Evolutionary conservation across 805 yeast genomes (phyloP).

Genomic region (Yueomyces sinensis): DNA sequence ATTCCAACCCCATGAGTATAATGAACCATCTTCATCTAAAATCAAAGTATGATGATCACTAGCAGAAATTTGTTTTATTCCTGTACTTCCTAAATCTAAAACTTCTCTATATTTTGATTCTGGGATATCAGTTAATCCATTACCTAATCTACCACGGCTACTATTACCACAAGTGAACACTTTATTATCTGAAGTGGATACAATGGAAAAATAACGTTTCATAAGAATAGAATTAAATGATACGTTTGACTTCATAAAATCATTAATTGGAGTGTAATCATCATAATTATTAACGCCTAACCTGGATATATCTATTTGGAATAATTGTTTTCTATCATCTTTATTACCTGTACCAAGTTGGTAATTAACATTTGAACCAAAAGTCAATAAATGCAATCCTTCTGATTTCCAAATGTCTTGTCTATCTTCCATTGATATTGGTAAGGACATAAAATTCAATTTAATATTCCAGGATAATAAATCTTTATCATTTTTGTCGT

Average conservation of each 20-base stretch:
- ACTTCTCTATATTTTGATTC: constrained; percentile 34
- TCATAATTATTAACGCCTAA: background rate
- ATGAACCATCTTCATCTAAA: constrained; percentile 35
- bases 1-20: constrained; percentile 75
- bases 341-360: constrained; percentile 58
- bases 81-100: constrained; percentile 24
- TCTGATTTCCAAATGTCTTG: constrained; percentile 25
- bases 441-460: constrained; percentile 3
- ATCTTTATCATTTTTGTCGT: background rate
- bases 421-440: background rate
- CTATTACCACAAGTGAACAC: constrained; percentile 55
- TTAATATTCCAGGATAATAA: background rate
- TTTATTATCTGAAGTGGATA: constrained; percentile 40
- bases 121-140: constrained; percentile 28
- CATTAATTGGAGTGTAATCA: background rate
- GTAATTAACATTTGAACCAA: constrained; percentile 51
- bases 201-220: constrained; percentile 53
- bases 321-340: constrained; percentile 34
- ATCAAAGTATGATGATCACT: constrained; percentile 61
- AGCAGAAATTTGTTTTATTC: constrained; percentile 29
- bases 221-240: constrained; percentile 36
- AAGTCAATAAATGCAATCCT: constrained; percentile 44
- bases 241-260: constrained; percentile 19
- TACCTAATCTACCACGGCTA: constrained; percentile 61
- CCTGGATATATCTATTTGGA: constrained; percentile 25